Conservation (phyloP, 192 early-diverging fungal genomes). For the Podila epigama region DNA sequence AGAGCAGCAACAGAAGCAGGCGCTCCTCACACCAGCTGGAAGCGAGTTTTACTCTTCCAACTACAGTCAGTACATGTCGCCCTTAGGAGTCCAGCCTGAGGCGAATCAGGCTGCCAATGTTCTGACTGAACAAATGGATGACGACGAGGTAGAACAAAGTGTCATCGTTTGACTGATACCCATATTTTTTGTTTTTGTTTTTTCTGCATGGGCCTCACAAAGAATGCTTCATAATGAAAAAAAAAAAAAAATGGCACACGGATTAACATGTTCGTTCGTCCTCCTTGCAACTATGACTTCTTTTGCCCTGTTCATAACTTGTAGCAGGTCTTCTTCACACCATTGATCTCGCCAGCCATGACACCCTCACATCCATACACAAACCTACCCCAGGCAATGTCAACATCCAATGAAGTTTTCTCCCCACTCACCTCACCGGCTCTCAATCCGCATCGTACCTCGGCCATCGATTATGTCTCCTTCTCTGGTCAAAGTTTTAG, state of each 20-base stretch:
- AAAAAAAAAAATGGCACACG: too few relatives aligned
- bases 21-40: constrained; percentile 24
- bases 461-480: constrained; percentile 20
- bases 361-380: constrained; percentile 67
- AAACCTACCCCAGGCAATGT: constrained; percentile 35
- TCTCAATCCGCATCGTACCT: constrained; percentile 52
- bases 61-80: constrained; percentile 36
- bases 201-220: not conserved
- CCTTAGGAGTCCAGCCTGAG: constrained; percentile 21
- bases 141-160: constrained; percentile 5
- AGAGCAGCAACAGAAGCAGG: constrained; percentile 14
- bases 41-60: constrained; percentile 18
- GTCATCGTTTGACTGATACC: not conserved
- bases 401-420: constrained; percentile 52
- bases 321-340: constrained; percentile 53
- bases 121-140: constrained; percentile 22
- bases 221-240: too few relatives aligned
- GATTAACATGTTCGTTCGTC: too few relatives aligned
- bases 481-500: constrained; percentile 16
- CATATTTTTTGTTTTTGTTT: not conserved
- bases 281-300: not conserved
- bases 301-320: not conserved
- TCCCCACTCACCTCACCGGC: constrained; percentile 73
- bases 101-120: constrained; percentile 4
- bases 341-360: constrained; percentile 74